Conservation (phyloP, 345 rosid species). For the Citrus inodora region DNA sequence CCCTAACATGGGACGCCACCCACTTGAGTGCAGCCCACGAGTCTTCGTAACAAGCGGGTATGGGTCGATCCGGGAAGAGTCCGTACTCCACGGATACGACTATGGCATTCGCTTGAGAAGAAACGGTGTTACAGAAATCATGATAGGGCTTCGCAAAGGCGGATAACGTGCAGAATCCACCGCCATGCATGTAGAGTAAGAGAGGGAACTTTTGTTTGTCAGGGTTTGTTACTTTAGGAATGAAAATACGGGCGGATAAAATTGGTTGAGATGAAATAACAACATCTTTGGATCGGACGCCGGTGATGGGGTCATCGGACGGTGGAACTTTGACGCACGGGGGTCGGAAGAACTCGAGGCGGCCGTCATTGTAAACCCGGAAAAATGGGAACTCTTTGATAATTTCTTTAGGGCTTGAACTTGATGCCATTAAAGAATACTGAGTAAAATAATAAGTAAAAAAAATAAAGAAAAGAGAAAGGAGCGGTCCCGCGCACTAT, state of each 20-base stretch:
- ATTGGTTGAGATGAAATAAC: background rate
- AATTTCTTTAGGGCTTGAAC: constrained; percentile 1
- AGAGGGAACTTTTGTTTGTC: background rate
- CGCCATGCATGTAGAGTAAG: constrained; percentile 26
- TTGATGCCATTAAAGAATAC: constrained; percentile 8
- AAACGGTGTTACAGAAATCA: constrained; percentile 10
- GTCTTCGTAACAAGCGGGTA: constrained; percentile 39
- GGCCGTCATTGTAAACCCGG: constrained; percentile 26
- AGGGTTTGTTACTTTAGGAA: background rate
- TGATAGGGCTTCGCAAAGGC: constrained; percentile 28
- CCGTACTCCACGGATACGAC: constrained; percentile 33
- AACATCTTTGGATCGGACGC: background rate
- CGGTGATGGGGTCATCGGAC: background rate
- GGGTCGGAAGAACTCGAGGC: background rate
- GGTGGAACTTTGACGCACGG: background rate
- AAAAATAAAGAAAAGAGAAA: too few relatives aligned
- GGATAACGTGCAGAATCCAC: constrained; percentile 31
- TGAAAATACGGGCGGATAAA: background rate
- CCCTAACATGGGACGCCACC: constrained; percentile 29
- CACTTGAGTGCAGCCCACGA: constrained; percentile 45
- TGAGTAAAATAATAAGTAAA: too few relatives aligned
- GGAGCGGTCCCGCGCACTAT: too few relatives aligned
- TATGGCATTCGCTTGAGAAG: constrained; percentile 19
- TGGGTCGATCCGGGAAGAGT: constrained; percentile 33
- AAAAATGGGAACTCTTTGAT: constrained; percentile 19